These are phyloP conservation scores for Neofusicoccum kwambonambiense DNA, from an alignment of 2,329 filamentous ascomycete species.

Conservation along the genomic window DNA sequence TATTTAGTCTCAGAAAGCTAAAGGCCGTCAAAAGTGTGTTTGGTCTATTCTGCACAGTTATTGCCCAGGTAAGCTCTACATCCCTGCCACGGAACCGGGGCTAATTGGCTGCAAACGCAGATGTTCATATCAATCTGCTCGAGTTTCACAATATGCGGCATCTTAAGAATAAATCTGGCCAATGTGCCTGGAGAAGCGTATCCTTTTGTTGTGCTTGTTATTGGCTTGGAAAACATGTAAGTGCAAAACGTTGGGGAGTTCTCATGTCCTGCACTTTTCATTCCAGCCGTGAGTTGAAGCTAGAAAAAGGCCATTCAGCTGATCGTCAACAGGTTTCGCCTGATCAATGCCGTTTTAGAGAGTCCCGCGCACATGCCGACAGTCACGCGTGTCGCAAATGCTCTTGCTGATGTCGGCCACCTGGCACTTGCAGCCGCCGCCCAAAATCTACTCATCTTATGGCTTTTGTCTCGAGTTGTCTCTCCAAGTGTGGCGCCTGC, in stretches of 20 bases:
- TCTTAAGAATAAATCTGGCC: constrained; percentile 72
- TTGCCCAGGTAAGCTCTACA: constrained; percentile 54
- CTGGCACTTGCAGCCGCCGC: constrained; percentile 65
- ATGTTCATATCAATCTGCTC: constrained; percentile 71
- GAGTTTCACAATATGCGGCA: constrained; percentile 75
- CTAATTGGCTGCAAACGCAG: constrained; percentile 25
- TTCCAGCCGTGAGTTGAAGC: too few species aligned
- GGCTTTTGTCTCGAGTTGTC: constrained; percentile 64
- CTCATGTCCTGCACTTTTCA: neutral
- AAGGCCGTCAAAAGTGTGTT: constrained; percentile 73
- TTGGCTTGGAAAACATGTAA: constrained; percentile 73
- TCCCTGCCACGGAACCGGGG: neutral
- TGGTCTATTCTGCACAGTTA: constrained; percentile 69
- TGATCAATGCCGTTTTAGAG: constrained; percentile 74
- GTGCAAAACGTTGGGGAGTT: constrained; percentile 13
- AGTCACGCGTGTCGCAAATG: constrained; percentile 67
- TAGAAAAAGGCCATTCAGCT: neutral
- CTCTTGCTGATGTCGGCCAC: constrained; percentile 70
- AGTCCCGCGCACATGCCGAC: constrained; percentile 69
- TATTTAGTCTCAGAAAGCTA: constrained; percentile 65
- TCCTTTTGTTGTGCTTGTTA: constrained; percentile 71
- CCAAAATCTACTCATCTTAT: constrained; percentile 68
- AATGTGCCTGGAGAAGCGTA: constrained; percentile 73
- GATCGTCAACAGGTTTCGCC: constrained; percentile 52
- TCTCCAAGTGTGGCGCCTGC: constrained; percentile 71